phyloP scores from a whole-genome alignment of 1,139 yeast species.

The Barnettozyma hawaiiensis region DNA sequence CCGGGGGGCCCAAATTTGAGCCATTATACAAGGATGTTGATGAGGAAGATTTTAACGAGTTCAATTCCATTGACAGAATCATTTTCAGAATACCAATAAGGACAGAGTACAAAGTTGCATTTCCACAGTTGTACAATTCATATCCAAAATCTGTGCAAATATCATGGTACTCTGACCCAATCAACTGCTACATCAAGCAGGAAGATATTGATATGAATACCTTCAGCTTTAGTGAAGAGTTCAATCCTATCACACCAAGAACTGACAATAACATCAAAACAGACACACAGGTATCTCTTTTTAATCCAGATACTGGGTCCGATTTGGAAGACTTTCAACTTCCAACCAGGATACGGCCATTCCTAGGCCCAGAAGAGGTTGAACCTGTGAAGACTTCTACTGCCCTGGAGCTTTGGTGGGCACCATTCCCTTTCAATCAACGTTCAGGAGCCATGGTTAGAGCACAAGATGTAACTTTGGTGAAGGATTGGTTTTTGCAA shows the following conservation, averaged over 20 bases:
- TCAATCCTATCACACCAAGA: constrained; percentile 52
- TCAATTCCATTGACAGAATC: constrained; percentile 81
- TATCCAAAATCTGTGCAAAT: constrained; percentile 60
- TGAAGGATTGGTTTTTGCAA: constrained; percentile 77
- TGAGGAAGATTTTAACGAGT: constrained; percentile 79
- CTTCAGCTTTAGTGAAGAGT: constrained; percentile 47
- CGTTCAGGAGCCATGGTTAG: constrained; percentile 67
- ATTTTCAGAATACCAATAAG: constrained; percentile 72
- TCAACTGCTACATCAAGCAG: constrained; percentile 40
- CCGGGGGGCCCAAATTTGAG: constrained; percentile 96
- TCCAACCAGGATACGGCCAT: constrained; percentile 41
- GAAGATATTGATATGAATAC: constrained; percentile 51
- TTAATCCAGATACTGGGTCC: constrained; percentile 28
- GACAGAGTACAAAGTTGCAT: constrained; percentile 83
- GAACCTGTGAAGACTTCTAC: constrained; percentile 46
- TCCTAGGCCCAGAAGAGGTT: constrained; percentile 40
- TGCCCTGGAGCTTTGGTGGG: constrained; percentile 66
- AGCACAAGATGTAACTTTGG: constrained; percentile 85
- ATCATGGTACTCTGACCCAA: constrained; percentile 59
- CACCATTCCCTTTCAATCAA: constrained; percentile 81
- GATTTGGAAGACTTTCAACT: constrained; percentile 35
- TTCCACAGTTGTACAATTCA: constrained; percentile 79
- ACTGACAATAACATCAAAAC: constrained; percentile 23
- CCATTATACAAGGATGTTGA: constrained; percentile 70
- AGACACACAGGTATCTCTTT: constrained; percentile 21